A percentile compares a stretch with the other conserved stretches of the same genome.
Evolutionary conservation across 2,329 filamentous ascomycete species (phyloP).

Genomic region (Cladosporium sp.): DNA sequence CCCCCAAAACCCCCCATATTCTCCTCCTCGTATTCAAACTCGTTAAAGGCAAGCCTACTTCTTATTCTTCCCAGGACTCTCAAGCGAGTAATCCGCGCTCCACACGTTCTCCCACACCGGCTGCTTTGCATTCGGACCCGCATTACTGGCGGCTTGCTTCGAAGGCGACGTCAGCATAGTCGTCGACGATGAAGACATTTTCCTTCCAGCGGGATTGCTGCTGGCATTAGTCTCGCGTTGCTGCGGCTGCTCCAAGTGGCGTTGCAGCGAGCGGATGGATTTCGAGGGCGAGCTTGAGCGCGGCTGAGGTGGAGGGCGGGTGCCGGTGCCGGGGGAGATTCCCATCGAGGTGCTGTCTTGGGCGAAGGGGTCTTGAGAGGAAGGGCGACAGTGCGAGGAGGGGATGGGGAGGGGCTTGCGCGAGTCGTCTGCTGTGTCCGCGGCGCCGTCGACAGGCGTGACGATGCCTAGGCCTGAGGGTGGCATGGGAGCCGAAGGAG

Average conservation of each 20-base stretch:
- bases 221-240: too few relatives aligned
- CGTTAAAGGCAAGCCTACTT: too few relatives aligned
- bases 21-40: too few relatives aligned
- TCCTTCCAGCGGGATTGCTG: too few relatives aligned
- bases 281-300: constrained; percentile 35
- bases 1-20: too few relatives aligned
- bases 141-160: background rate
- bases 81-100: constrained; percentile 34
- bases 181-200: background rate
- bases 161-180: background rate
- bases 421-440: background rate
- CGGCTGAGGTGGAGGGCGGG: background rate
- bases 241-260: constrained; percentile 28
- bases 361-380: background rate
- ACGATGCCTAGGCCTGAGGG: constrained; percentile 15
- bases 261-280: constrained; percentile 34
- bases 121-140: background rate
- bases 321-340: background rate
- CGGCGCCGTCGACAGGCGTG: background rate
- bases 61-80: constrained; percentile 32
- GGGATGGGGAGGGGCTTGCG: background rate
- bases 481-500: background rate
- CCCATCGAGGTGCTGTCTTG: background rate
- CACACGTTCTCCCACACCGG: constrained; percentile 34
- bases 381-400: background rate